A percentile compares a stretch with the other conserved stretches of the same genome.
phyloP scores from a whole-genome alignment of 345 rosid species.

The Zanthoxylum bungeanum region DNA sequence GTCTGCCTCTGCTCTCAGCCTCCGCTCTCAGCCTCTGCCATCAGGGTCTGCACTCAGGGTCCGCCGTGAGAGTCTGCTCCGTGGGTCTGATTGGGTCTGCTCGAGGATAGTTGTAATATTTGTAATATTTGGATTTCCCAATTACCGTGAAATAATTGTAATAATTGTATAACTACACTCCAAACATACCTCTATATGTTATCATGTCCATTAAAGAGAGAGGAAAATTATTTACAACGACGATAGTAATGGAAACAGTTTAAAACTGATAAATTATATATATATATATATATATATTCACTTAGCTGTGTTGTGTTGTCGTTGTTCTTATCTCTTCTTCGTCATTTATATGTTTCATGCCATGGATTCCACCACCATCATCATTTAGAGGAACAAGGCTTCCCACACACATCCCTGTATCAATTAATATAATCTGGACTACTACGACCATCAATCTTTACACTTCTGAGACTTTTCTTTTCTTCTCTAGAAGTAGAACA shows the following conservation, averaged over 20 bases:
- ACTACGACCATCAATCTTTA: conserved; percentile 23
- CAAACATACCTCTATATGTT: background rate
- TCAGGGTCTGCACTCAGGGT: too few relatives aligned
- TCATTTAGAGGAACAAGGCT: conserved; percentile 41
- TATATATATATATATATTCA: too few relatives aligned
- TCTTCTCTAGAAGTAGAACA: too few relatives aligned
- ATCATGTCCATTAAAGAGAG: background rate
- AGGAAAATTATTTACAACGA: background rate
- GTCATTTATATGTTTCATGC: conserved; percentile 6
- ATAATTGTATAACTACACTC: too few relatives aligned
- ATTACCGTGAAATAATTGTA: too few relatives aligned
- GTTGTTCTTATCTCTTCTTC: conserved; percentile 10
- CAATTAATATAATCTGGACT: conserved; percentile 28
- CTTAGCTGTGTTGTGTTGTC: too few relatives aligned
- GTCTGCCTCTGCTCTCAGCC: too few relatives aligned
- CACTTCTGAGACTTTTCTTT: conserved; percentile 22
- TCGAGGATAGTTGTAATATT: too few relatives aligned
- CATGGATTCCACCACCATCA: background rate
- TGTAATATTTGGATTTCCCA: too few relatives aligned
- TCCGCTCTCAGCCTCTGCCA: too few relatives aligned
- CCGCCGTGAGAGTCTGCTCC: too few relatives aligned
- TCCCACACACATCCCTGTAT: conserved; percentile 34
- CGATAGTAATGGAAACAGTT: background rate
- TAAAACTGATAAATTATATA: background rate
- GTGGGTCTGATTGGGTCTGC: too few relatives aligned